Evolutionary conservation across 176 grass and related monocot genomes (phyloP).

Genomic region (Hordeum vulgare): MorexV3_pseudomolecules_assembly NC_058520.1:235545694-235546193

Average conservation of each 20-base stretch:
- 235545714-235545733: too few species aligned
- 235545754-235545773: too few species aligned
- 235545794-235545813: too few species aligned
- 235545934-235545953: too few species aligned
- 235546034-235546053: conserved; percentile 13
- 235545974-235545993: conserved; percentile 46
- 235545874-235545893: background rate
- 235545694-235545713: too few species aligned
- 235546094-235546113: conserved; percentile 3
- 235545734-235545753: too few species aligned
- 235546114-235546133: conserved; percentile 15
- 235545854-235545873: conserved; percentile 20
- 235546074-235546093: background rate
- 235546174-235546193: conserved; percentile 15
- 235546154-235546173: conserved; percentile 35
- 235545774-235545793: too few species aligned
- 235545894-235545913: background rate
- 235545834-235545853: conserved; percentile 26
- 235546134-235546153: conserved; percentile 26
- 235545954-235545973: conserved; percentile 29
- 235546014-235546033: conserved; percentile 40
- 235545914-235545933: background rate
- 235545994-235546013: conserved; percentile 32
- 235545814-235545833: conserved; percentile 26
- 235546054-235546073: background rate